These are phyloP conservation scores for Carpinus viminea DNA, from an alignment of 306 rosid species.

Conservation along the genomic window DNA sequence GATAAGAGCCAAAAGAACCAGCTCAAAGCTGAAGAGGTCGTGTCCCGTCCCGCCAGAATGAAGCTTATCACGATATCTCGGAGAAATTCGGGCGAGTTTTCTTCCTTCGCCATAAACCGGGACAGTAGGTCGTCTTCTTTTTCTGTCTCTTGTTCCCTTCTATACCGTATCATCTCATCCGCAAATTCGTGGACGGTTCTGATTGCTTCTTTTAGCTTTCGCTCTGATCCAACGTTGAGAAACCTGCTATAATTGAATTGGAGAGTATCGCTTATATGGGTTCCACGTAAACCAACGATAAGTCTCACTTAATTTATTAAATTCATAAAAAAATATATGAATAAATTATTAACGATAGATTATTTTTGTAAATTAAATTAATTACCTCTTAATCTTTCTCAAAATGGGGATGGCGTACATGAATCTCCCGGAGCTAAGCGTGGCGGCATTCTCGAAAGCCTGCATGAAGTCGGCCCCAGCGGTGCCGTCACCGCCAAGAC, in stretches of 20 bases:
- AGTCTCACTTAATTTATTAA: too few relatives aligned
- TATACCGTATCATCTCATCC: conserved; percentile 45
- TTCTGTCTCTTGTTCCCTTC: conserved; percentile 29
- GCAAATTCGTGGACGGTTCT: conserved; percentile 52
- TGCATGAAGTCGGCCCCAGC: conserved; percentile 49
- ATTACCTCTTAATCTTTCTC: conserved; percentile 12
- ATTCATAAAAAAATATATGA: too few relatives aligned
- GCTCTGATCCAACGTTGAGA: conserved; percentile 49
- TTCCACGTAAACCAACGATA: too few relatives aligned
- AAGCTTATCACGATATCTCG: conserved; percentile 65
- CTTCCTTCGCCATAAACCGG: conserved; percentile 48
- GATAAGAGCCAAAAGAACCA: conserved; percentile 81
- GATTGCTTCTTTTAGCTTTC: conserved; percentile 40
- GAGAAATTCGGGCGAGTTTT: conserved; percentile 46
- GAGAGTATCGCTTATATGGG: too few relatives aligned
- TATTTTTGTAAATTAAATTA: too few relatives aligned
- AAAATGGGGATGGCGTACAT: conserved; percentile 14
- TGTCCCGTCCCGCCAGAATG: conserved; percentile 72
- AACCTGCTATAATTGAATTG: neutral
- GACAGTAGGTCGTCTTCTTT: conserved; percentile 48
- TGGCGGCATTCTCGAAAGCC: conserved; percentile 64
- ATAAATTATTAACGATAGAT: too few relatives aligned
- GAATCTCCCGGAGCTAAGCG: conserved; percentile 46
- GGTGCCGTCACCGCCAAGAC: conserved; percentile 50
- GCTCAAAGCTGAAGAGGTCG: conserved; percentile 64